Evolutionary conservation across 2,329 filamentous ascomycete genomes (phyloP), one percentile per base, ranked within the genome.

Genomic region (Chaetomium sp.): DNA sequence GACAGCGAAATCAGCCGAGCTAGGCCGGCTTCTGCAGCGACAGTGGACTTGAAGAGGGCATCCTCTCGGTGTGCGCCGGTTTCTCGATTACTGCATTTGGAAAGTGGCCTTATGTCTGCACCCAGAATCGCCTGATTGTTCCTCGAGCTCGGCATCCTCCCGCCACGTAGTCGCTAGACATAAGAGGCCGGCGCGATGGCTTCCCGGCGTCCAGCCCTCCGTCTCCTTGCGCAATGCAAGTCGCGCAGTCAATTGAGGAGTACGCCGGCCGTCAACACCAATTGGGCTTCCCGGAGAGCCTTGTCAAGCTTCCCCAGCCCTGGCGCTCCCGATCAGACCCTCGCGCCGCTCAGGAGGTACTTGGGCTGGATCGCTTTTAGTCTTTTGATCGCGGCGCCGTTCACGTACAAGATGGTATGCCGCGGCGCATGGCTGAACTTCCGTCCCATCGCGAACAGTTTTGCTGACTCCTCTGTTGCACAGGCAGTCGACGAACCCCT

Each of bases 331-430:
- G 56, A 59, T 21, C 64, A 54, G n/a, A 59, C 57, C 29, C 53
- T 56, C 57, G 50, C 67, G 25, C 56, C 62, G 13, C 66, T 62
- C 23, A 49, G 54, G 10, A 67, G 64, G 45, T 69, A 69, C 63
- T 31, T 72, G 68, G 74, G 67, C 70, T 73, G 78, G 69, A 75
- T 76, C 57, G 78, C 77, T 45, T 74, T 75, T 57, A 81, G 82
- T 65, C 70, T 87, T 60, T 81, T 83, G 65, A 79, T 86, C 68
- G 78, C 82, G 53, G 79, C 81, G 29, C 79, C 83, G 8, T 69
- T 88, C 49, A 77, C 83, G 55, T 88, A 87, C 77, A 85, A 83
- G 64, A 85, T 87, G 81, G 86, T 87, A 78, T 66, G 77, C 64
- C 63, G 27, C 31, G 29, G 10, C 9, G n/a, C 12, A 45, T 23